Evolutionary conservation across 2,329 filamentous ascomycete species (phyloP).

Genomic region (Fusarium continuum): DNA sequence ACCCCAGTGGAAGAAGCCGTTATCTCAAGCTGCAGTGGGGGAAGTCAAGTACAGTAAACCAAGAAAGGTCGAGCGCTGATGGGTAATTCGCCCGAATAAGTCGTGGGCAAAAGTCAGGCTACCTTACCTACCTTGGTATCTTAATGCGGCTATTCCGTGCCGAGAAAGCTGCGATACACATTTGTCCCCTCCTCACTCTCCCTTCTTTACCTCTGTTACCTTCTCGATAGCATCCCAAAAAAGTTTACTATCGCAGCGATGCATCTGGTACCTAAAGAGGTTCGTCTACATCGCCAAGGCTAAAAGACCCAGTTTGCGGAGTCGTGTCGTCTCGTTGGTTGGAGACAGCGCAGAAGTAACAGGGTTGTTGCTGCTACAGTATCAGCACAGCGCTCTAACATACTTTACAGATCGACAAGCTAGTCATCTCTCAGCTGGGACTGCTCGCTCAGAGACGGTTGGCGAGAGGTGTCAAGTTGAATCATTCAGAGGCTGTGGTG

Average conservation of each 20-base stretch:
- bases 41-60: constrained; percentile 1
- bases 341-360: constrained; percentile 29
- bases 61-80: not conserved
- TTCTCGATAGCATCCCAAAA: not conserved
- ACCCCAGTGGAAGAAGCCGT: constrained; percentile 16
- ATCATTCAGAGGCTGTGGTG: constrained; percentile 88
- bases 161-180: constrained; percentile 10
- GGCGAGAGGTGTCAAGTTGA: constrained; percentile 86
- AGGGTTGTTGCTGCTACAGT: constrained; percentile 20
- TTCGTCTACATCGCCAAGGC: constrained; percentile 44
- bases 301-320: constrained; percentile 13
- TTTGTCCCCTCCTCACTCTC: constrained; percentile 1
- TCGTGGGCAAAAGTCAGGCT: constrained; percentile 21
- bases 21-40: constrained; percentile 25
- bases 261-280: constrained; percentile 61
- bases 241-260: constrained; percentile 44
- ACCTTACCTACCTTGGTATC: too few species aligned
- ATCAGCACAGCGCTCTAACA: constrained; percentile 17
- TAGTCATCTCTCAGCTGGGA: constrained; percentile 89
- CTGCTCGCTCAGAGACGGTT: constrained; percentile 87
- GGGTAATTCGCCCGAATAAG: constrained; percentile 12
- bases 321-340: constrained; percentile 17
- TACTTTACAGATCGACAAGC: constrained; percentile 83
- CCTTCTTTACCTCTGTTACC: not conserved
- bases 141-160: constrained; percentile 29